Conservation (phyloP, 2,329 filamentous ascomycete genomes). For the Fusarium buxicola region DNA sequence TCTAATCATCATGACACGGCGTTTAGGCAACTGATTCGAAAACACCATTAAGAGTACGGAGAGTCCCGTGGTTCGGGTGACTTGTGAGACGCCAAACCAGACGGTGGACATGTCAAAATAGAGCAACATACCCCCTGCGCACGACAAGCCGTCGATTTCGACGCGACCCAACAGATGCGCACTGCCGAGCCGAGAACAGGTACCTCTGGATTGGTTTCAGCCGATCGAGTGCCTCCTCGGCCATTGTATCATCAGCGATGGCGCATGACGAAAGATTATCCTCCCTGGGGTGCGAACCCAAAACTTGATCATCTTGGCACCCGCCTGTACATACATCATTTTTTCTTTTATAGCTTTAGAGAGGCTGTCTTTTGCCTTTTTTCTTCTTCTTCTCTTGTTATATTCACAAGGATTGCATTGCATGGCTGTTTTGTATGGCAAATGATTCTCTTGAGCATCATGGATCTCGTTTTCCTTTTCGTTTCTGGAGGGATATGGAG, state of each 20-base stretch:
- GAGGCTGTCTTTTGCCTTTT: slow-evolving; percentile 25
- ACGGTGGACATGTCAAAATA: slow-evolving; percentile 26
- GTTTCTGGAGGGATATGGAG: slow-evolving; percentile 33
- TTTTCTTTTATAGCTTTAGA: slow-evolving; percentile 23
- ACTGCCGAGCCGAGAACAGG: slow-evolving; percentile 20
- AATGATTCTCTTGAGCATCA: slow-evolving; percentile 29
- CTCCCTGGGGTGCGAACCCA: slow-evolving; percentile 39
- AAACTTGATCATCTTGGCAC: slow-evolving; percentile 29
- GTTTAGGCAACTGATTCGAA: slow-evolving; percentile 34
- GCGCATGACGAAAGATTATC: slow-evolving; percentile 39
- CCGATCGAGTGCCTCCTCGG: slow-evolving; percentile 17
- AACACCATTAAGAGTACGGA: slow-evolving; percentile 25
- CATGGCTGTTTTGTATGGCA: slow-evolving; percentile 33
- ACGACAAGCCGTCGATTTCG: slow-evolving; percentile 24
- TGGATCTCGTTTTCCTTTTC: slow-evolving; percentile 27
- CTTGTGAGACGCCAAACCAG: slow-evolving; percentile 11
- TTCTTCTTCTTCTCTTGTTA: slow-evolving; percentile 25
- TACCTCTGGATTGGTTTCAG: slow-evolving; percentile 22
- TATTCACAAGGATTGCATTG: slow-evolving; percentile 41
- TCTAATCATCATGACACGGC: slow-evolving; percentile 39
- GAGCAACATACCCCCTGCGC: slow-evolving; percentile 34
- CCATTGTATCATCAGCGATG: slow-evolving; percentile 38
- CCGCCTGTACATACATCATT: slow-evolving; percentile 39
- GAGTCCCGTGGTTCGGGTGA: slow-evolving; percentile 23
- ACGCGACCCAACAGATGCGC: slow-evolving; percentile 18